A percentile compares a stretch with the other conserved stretches of the same genome.
Evolutionary conservation across 768 basidiomycete genomes (phyloP).

Genomic region (Tulasnella sp.): DNA sequence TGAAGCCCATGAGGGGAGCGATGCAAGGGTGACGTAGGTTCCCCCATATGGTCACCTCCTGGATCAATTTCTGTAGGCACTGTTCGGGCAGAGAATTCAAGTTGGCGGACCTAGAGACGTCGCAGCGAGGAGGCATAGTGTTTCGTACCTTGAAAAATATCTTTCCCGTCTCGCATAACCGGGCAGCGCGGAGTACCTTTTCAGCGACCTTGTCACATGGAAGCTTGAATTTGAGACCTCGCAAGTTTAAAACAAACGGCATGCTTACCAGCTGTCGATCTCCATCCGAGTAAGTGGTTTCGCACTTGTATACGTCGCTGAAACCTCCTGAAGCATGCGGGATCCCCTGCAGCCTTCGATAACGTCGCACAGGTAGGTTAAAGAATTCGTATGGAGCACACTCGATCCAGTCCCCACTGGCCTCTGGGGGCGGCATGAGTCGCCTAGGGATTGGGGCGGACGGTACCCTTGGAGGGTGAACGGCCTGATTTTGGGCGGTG

Average conservation of each 20-base stretch:
- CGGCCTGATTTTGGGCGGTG: neutral
- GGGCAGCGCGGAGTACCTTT: neutral
- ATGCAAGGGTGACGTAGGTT: neutral
- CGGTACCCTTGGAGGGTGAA: neutral
- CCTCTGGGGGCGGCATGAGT: neutral
- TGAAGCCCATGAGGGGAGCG: constrained; percentile 8
- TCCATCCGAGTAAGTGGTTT: neutral
- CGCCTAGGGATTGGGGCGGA: neutral
- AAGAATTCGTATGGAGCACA: neutral
- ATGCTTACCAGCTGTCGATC: neutral
- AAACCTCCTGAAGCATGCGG: constrained; percentile 1
- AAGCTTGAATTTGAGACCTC: neutral
- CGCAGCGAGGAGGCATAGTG: neutral
- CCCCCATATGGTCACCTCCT: neutral
- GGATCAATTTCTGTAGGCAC: neutral
- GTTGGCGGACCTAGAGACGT: neutral
- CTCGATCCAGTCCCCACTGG: neutral
- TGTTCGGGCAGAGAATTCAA: neutral
- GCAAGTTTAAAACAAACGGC: neutral
- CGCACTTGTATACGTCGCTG: constrained; percentile 12
- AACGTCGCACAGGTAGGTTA: neutral
- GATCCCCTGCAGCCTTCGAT: neutral
- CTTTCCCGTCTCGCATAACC: neutral
- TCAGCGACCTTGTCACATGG: neutral
- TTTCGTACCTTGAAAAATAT: neutral